Evolutionary conservation across 495 filamentous ascomycete species (phyloP).

Genomic region (Echria macrotheca): DNA sequence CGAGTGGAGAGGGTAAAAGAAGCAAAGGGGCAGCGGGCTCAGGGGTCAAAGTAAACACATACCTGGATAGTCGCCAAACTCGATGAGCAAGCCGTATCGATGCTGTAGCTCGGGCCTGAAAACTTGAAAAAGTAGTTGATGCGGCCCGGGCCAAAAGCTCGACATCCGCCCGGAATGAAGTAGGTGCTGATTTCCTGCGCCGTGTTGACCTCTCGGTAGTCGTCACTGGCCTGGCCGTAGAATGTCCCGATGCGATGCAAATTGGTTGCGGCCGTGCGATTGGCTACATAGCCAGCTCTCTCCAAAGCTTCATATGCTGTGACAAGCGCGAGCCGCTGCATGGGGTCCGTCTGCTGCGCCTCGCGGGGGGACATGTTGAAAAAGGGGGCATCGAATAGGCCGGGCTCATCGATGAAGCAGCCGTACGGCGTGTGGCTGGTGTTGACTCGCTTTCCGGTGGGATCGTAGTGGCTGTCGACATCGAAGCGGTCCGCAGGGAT

Average conservation of each 20-base stretch:
- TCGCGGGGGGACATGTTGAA: constrained; percentile 87
- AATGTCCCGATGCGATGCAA: constrained; percentile 74
- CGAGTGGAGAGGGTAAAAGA: neutral
- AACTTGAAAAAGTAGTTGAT: constrained; percentile 43
- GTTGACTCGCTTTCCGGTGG: constrained; percentile 62
- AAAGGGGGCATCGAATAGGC: constrained; percentile 70
- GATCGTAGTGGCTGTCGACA: constrained; percentile 63
- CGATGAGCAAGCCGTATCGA: constrained; percentile 43
- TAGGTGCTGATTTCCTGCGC: constrained; percentile 77
- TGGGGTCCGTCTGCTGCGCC: constrained; percentile 72
- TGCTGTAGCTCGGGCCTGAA: constrained; percentile 33
- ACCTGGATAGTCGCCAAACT: constrained; percentile 32
- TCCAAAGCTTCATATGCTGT: constrained; percentile 81
- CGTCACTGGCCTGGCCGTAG: constrained; percentile 76
- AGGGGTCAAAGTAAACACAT: constrained; percentile 9
- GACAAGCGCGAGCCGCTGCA: constrained; percentile 66
- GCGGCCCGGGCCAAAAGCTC: constrained; percentile 58
- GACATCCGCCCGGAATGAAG: constrained; percentile 69
- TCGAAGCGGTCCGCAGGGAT: constrained; percentile 65
- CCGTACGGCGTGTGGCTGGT: constrained; percentile 65
- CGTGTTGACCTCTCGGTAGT: constrained; percentile 73
- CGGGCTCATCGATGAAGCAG: constrained; percentile 70
- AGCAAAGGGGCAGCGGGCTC: constrained; percentile 11
- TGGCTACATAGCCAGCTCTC: constrained; percentile 69
- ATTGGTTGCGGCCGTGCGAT: constrained; percentile 67